phyloP scores from a whole-genome alignment of 495 filamentous ascomycete species.

The Penicillium diatomitis region DNA sequence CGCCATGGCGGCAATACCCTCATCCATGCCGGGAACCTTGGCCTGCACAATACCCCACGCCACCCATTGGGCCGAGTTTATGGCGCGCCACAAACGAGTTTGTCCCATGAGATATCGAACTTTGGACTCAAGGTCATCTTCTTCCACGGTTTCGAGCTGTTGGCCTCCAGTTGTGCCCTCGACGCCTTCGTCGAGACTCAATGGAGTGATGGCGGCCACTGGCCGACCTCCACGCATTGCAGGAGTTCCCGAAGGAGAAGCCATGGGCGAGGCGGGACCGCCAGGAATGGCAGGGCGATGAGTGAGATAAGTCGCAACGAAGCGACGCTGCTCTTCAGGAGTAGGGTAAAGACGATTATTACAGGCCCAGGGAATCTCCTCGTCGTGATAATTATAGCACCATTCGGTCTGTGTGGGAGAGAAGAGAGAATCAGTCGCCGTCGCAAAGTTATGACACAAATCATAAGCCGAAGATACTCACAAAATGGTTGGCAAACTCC shows the following conservation, averaged over 20 bases:
- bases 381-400: constrained; percentile 94
- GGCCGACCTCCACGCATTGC: constrained; percentile 27
- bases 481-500: constrained; percentile 97
- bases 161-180: constrained; percentile 11
- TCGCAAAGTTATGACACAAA: no score
- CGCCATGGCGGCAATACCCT: constrained; percentile 19
- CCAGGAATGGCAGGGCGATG: constrained; percentile 56
- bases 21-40: constrained; percentile 58
- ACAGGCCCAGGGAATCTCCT: constrained; percentile 52
- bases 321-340: constrained; percentile 69
- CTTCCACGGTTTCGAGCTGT: constrained; percentile 48
- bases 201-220: constrained; percentile 22
- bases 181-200: constrained; percentile 26
- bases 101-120: constrained; percentile 64
- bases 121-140: constrained; percentile 52
- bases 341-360: constrained; percentile 65
- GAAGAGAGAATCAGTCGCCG: background rate
- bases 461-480: constrained; percentile 25
- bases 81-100: constrained; percentile 72
- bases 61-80: constrained; percentile 84
- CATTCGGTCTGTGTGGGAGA: constrained; percentile 57
- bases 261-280: constrained; percentile 45
- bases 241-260: constrained; percentile 38
- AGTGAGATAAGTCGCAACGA: constrained; percentile 77
- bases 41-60: constrained; percentile 96